These are phyloP conservation scores for Chrysoporthe austroafricana DNA, from an alignment of 2,329 filamentous ascomycete genomes.

Conservation along the genomic window DNA sequence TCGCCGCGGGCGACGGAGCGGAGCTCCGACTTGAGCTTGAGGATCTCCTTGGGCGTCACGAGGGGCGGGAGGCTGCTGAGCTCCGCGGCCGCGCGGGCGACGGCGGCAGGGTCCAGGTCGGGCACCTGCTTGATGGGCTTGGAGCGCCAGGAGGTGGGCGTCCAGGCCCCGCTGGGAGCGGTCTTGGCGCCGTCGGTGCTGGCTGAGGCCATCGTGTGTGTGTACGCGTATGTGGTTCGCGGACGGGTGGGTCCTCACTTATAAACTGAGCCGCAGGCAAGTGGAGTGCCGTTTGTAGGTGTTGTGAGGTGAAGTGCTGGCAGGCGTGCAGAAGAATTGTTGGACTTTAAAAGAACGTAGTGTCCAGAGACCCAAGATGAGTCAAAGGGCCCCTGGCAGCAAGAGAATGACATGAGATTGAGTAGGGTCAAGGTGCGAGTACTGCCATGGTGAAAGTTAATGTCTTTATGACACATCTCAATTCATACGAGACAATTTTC, in stretches of 20 bases:
- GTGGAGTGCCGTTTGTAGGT: background rate
- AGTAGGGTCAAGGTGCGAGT: background rate
- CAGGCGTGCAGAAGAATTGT: background rate
- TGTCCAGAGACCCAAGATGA: background rate
- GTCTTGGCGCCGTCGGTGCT: conserved; percentile 22
- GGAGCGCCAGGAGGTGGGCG: conserved; percentile 71
- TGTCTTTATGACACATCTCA: background rate
- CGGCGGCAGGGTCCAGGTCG: conserved; percentile 62
- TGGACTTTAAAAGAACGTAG: background rate
- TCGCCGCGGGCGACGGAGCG: conserved; percentile 87
- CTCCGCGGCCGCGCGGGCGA: conserved; percentile 64
- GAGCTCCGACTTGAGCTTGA: conserved; percentile 75
- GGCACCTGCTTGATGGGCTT: conserved; percentile 82
- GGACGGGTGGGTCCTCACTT: background rate
- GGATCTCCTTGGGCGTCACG: conserved; percentile 80
- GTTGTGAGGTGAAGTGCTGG: background rate
- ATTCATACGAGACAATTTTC: background rate
- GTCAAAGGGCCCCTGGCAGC: background rate
- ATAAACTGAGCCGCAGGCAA: background rate
- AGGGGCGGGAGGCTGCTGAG: conserved; percentile 74
- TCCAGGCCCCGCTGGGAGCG: conserved; percentile 46
- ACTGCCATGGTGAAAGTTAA: background rate
- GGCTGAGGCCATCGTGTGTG: conserved; percentile 16
- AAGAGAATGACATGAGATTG: background rate
- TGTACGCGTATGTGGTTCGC: conserved; percentile 5